Percentiles rank a stretch among this genome's conserved stretches.
Conservation (phyloP, 192 early-diverging fungal species). For the Mortierella antarctica region DNA sequence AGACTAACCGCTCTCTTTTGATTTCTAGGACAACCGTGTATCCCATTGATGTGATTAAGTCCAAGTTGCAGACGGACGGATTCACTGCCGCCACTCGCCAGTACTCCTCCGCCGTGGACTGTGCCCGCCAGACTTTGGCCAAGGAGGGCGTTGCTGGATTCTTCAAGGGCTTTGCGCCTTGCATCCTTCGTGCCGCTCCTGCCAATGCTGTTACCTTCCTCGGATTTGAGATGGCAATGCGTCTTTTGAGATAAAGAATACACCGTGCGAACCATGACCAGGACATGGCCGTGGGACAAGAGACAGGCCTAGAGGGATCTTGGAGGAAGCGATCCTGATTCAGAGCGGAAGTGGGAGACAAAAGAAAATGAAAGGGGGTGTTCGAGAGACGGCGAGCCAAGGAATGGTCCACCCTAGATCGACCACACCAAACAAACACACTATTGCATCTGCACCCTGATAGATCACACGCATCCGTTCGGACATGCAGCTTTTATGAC, state of each 20-base stretch:
- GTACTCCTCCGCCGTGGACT: constrained; percentile 84
- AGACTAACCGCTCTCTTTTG: background rate
- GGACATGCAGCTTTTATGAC: background rate
- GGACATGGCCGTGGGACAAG: too few relatives aligned
- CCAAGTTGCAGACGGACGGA: constrained; percentile 93
- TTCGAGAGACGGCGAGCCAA: background rate
- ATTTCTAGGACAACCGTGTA: constrained; percentile 76
- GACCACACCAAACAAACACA: background rate
- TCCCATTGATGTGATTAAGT: constrained; percentile 95
- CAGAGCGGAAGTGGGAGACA: background rate
- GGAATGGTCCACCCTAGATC: too few relatives aligned
- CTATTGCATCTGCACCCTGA: background rate
- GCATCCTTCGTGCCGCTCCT: constrained; percentile 93
- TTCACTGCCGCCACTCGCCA: constrained; percentile 72
- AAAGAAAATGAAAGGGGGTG: background rate
- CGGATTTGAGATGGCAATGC: constrained; percentile 74
- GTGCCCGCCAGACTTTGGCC: constrained; percentile 79
- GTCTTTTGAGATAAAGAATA: constrained; percentile 44
- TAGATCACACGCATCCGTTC: background rate
- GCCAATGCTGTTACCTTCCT: constrained; percentile 95
- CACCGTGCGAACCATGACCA: background rate
- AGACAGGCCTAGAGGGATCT: background rate
- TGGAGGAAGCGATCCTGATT: background rate
- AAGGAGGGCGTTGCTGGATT: constrained; percentile 87
- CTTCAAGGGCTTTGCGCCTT: constrained; percentile 85